Evolutionary conservation across 805 yeast species (phyloP).

Genomic region (Candida hispaniensis): DNA sequence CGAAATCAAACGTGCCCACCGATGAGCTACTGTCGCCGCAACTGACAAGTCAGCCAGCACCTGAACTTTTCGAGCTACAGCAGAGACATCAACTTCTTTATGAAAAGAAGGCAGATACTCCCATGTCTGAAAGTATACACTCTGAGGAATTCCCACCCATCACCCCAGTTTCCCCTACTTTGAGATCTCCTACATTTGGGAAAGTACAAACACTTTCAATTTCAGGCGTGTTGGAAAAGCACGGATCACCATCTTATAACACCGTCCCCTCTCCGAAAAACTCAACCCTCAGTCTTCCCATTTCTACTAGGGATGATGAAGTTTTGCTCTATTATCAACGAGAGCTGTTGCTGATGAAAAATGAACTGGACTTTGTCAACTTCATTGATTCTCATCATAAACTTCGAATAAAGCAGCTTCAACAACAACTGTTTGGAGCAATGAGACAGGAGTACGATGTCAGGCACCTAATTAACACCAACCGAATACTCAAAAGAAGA

Average conservation of each 20-base stretch:
- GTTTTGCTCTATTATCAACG: constrained; percentile 41
- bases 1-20: constrained; percentile 10
- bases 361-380: constrained; percentile 51
- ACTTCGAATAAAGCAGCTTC: constrained; percentile 29
- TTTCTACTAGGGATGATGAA: constrained; percentile 10
- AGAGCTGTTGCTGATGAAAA: constrained; percentile 45
- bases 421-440: constrained; percentile 26
- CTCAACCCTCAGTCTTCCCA: constrained; percentile 6
- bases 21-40: constrained; percentile 15
- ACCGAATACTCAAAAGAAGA: constrained; percentile 25
- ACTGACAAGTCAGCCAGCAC: constrained; percentile 2
- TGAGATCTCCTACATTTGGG: neutral
- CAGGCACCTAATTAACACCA: constrained; percentile 26
- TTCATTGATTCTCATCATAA: constrained; percentile 42
- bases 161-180: constrained; percentile 5
- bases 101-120: constrained; percentile 6
- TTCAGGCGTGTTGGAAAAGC: constrained; percentile 7
- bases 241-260: no score
- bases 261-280: constrained; percentile 6
- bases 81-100: constrained; percentile 10
- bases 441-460: constrained; percentile 26
- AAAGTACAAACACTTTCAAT: constrained; percentile 10
- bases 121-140: no score
- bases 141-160: no score
- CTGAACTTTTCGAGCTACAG: constrained; percentile 11